Percentiles rank a stretch among this genome's conserved stretches.
phyloP scores from a whole-genome alignment of 768 basidiomycete genomes.

The Serendipita vermifera region DNA sequence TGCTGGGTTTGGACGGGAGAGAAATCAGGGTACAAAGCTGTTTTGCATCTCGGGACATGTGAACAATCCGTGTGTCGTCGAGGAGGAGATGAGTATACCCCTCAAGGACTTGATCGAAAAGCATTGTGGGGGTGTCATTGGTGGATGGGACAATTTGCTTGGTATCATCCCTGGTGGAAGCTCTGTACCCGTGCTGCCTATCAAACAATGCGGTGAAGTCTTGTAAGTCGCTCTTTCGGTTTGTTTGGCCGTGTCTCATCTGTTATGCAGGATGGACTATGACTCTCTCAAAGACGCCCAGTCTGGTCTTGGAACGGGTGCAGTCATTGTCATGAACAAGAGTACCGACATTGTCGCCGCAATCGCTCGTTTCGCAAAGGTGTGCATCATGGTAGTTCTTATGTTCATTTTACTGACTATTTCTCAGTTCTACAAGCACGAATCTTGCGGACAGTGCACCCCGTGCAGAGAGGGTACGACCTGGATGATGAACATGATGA shows the following conservation, averaged over 20 bases:
- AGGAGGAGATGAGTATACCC: conserved; percentile 99
- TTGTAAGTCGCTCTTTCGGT: conserved; percentile 43
- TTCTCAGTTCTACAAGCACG: conserved; percentile 87
- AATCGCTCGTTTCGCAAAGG: conserved; percentile 85
- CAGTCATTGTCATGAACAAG: conserved; percentile 99
- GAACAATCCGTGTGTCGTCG: conserved; percentile 94
- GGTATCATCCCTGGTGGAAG: conserved; percentile 95
- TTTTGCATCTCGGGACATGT: conserved; percentile 96
- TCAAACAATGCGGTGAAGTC: conserved; percentile 68
- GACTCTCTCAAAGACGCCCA: conserved; percentile 94
- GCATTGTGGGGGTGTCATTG: conserved; percentile 88
- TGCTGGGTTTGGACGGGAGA: conserved; percentile 75
- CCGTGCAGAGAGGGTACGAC: conserved; percentile 92
- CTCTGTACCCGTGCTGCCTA: conserved; percentile 87
- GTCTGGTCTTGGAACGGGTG: conserved; percentile 94
- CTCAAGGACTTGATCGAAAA: conserved; percentile 88
- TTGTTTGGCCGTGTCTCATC: conserved; percentile 1
- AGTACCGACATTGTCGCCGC: conserved; percentile 87
- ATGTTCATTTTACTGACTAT: not conserved
- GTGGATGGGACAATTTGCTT: conserved; percentile 93
- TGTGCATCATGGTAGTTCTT: conserved; percentile 17
- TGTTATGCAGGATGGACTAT: conserved; percentile 71
- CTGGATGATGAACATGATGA: conserved; percentile 99
- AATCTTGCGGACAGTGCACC: conserved; percentile 95
- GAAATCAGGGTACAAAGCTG: conserved; percentile 94